Conservation (phyloP, 2,329 filamentous ascomycete species). For the Scolecobasidium constrictum region DNA sequence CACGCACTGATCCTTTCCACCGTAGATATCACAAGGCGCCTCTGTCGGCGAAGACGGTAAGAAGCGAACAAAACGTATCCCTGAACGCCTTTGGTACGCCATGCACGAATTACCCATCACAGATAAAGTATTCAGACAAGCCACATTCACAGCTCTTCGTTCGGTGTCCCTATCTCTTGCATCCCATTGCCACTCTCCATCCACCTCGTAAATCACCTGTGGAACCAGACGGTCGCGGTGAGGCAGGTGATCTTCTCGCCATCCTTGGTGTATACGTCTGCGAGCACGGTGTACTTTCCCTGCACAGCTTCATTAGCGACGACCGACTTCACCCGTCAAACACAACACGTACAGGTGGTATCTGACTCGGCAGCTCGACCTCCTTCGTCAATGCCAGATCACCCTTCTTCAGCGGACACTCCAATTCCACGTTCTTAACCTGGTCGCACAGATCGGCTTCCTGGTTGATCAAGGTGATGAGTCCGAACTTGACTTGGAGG, state of each 20-base stretch:
- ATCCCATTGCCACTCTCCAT: neutral
- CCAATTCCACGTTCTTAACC: slow-evolving; percentile 73
- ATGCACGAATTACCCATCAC: too few relatives aligned
- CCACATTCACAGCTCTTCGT: neutral
- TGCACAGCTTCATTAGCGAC: slow-evolving; percentile 26
- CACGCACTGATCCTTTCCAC: too few relatives aligned
- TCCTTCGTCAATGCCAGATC: slow-evolving; percentile 63
- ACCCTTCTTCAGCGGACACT: slow-evolving; percentile 81
- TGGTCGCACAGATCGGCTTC: slow-evolving; percentile 81
- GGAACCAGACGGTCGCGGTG: slow-evolving; percentile 60
- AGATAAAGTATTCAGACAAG: too few relatives aligned
- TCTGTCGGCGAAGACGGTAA: too few relatives aligned
- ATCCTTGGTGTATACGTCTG: slow-evolving; percentile 70
- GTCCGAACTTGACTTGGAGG: slow-evolving; percentile 82
- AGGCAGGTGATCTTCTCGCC: slow-evolving; percentile 75
- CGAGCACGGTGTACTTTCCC: slow-evolving; percentile 84
- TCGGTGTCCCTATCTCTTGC: neutral
- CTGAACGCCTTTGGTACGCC: too few relatives aligned
- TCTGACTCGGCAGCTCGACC: slow-evolving; percentile 74
- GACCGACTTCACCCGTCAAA: neutral
- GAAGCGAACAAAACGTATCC: too few relatives aligned
- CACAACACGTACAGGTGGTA: slow-evolving; percentile 64
- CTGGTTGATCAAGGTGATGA: slow-evolving; percentile 79
- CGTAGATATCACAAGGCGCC: too few relatives aligned
- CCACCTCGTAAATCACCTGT: slow-evolving; percentile 20